Conservation (phyloP, 1,284 basidiomycete genomes). For the Cryptococcus sp. region DNA sequence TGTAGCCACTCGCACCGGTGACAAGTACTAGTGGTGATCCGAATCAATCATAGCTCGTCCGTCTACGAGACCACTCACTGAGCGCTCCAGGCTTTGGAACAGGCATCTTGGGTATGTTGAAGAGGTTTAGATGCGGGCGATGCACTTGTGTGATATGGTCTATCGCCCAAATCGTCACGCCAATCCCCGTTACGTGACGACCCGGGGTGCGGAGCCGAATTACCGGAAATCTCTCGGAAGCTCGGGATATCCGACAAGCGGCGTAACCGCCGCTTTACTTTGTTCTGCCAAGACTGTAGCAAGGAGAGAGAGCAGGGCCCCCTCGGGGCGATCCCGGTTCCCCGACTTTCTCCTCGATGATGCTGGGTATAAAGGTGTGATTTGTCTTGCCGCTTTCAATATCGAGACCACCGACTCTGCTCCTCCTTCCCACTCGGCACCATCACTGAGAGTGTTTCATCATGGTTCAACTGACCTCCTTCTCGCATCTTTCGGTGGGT, state of each 20-base stretch:
- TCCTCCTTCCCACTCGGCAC: no score
- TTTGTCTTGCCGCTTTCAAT: no score
- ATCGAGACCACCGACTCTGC: no score
- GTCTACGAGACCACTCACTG: slow-evolving; percentile 2
- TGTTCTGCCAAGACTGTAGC: background rate
- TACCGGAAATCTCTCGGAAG: background rate
- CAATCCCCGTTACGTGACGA: background rate
- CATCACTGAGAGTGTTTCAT: no score
- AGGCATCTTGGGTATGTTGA: slow-evolving; percentile 13
- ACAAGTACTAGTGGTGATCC: slow-evolving; percentile 32
- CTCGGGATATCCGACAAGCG: background rate
- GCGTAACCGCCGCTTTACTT: background rate
- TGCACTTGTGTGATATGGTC: no score
- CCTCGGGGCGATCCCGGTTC: no score
- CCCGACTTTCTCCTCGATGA: no score
- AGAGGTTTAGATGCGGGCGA: background rate
- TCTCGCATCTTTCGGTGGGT: background rate
- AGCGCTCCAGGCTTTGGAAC: slow-evolving; percentile 18
- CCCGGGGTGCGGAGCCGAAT: background rate
- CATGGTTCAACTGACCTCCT: background rate
- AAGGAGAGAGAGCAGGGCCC: background rate
- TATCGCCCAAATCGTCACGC: no score
- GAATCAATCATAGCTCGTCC: background rate
- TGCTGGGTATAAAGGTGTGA: no score
- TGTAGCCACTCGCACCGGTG: slow-evolving; percentile 48